phyloP scores from a whole-genome alignment of 2,329 filamentous ascomycete species.

The Penicillium sp. region DNA sequence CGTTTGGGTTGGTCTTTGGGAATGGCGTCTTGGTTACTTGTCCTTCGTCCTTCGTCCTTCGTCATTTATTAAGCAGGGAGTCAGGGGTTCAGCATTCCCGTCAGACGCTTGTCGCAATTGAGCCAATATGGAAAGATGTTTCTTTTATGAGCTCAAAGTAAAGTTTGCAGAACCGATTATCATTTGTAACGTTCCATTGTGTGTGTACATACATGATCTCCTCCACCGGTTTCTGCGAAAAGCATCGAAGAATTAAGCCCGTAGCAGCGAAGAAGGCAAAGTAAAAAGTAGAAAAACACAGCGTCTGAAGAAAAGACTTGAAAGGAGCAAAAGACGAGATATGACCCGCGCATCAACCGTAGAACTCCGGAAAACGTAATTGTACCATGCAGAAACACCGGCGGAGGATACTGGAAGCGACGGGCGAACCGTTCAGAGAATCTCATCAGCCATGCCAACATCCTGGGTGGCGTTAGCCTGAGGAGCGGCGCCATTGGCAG shows the following conservation, averaged over 20 bases:
- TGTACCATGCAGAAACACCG: conserved; percentile 5
- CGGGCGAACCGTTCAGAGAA: conserved; percentile 42
- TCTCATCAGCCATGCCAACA: conserved; percentile 54
- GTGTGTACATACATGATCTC: conserved; percentile 23
- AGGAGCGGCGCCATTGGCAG: conserved; percentile 47
- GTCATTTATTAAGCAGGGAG: neutral
- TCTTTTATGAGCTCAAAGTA: neutral
- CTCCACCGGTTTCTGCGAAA: conserved; percentile 10
- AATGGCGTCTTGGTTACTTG: neutral
- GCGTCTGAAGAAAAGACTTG: conserved; percentile 7
- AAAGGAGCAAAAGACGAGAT: conserved; percentile 20
- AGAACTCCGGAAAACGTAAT: conserved; percentile 11
- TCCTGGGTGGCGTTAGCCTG: conserved; percentile 51
- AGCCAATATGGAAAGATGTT: too few species aligned
- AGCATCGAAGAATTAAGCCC: conserved; percentile 8
- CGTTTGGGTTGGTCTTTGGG: neutral
- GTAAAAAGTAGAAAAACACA: conserved; percentile 15
- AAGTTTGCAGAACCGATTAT: neutral
- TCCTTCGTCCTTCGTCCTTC: neutral
- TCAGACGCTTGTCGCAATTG: neutral
- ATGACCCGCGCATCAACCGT: conserved; percentile 28
- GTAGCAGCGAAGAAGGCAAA: conserved; percentile 4
- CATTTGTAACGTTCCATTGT: conserved; percentile 11
- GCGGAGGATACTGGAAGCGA: conserved; percentile 4
- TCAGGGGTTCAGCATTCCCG: neutral